Conservation (phyloP, 345 rosid species). For the Bretschneidera sinensis region DNA sequence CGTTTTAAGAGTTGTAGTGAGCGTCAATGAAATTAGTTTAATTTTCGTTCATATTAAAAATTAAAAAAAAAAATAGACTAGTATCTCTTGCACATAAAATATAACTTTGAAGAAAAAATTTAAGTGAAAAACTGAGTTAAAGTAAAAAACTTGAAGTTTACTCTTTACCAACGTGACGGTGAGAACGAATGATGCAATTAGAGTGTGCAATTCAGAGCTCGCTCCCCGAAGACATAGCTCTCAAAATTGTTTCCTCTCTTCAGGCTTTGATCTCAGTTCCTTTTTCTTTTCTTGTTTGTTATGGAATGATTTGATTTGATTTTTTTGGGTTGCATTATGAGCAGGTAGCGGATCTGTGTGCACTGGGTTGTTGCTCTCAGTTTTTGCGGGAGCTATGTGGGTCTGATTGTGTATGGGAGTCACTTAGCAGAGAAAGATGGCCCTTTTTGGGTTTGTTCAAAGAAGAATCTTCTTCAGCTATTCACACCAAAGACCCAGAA, state of each 20-base stretch:
- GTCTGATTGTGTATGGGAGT: conserved; percentile 67
- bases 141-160: no score
- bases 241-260: conserved; percentile 56
- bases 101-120: no score
- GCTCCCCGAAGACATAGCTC: conserved; percentile 52
- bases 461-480: conserved; percentile 19
- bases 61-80: no score
- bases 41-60: no score
- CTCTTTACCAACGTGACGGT: no score
- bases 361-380: conserved; percentile 60
- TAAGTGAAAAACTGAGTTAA: no score
- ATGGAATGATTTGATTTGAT: not conserved
- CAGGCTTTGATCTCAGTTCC: conserved; percentile 29
- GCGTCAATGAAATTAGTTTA: no score
- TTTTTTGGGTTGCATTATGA: conserved; percentile 9
- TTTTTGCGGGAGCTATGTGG: conserved; percentile 62
- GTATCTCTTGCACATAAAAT: no score
- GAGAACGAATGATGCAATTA: conserved; percentile 24
- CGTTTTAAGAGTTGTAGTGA: no score
- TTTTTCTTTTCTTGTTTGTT: not conserved
- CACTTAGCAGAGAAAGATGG: conserved; percentile 58
- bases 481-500: not conserved
- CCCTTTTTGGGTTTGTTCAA: conserved; percentile 25
- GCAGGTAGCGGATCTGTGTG: conserved; percentile 55
- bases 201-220: conserved; percentile 20